These are phyloP conservation scores for Bipolaris sorokiniana DNA, from an alignment of 2,329 filamentous ascomycete species.

Conservation along the genomic window DNA sequence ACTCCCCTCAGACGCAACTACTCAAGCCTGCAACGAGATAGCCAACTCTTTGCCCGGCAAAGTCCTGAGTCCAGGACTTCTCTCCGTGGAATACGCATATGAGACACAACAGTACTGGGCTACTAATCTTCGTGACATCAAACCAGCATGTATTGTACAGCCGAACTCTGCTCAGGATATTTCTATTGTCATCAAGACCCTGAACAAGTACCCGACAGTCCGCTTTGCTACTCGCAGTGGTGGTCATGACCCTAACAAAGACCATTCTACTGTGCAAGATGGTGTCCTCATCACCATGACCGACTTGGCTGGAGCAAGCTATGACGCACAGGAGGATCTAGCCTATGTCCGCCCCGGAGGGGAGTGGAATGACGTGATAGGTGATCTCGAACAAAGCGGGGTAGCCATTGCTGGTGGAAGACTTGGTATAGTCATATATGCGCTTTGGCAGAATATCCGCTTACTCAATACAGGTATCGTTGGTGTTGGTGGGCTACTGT, in stretches of 20 bases:
- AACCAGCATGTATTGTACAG: constrained; percentile 36
- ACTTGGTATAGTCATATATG: constrained; percentile 17
- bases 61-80: constrained; percentile 22
- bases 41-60: constrained; percentile 26
- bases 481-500: constrained; percentile 29
- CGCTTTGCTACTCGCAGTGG: constrained; percentile 37
- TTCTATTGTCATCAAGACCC: constrained; percentile 29
- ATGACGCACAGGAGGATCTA: constrained; percentile 41
- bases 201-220: constrained; percentile 29
- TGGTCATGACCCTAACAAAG: constrained; percentile 49
- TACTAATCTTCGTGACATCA: constrained; percentile 22
- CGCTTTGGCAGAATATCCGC: background rate
- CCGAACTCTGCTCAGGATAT: constrained; percentile 34
- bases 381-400: constrained; percentile 41
- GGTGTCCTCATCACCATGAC: constrained; percentile 49
- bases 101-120: constrained; percentile 35
- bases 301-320: constrained; percentile 45
- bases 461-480: constrained; percentile 24
- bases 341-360: constrained; percentile 51
- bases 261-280: constrained; percentile 44
- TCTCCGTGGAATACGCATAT: constrained; percentile 24
- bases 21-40: constrained; percentile 28
- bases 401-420: constrained; percentile 44
- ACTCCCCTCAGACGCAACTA: constrained; percentile 25
- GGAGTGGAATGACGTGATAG: constrained; percentile 51